Base-by-base conservation (phyloP, 2,329 filamentous ascomycete genomes). In the Alternaria hordeiaustralica region DNA sequence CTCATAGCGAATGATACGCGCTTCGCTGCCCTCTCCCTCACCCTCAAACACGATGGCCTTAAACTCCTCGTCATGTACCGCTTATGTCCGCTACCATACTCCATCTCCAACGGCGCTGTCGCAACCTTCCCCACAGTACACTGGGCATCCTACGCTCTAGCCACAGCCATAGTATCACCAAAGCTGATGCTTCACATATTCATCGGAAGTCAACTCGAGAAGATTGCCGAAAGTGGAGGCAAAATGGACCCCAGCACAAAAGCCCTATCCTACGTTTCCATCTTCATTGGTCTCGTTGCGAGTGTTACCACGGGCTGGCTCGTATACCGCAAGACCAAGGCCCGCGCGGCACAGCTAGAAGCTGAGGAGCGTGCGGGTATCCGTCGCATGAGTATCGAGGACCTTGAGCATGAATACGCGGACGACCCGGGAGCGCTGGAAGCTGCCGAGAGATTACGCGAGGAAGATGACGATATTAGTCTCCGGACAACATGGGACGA, bases 101-200 rank as follows among this genome's bases (percentile, higher is more conserved):
- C 92, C 56, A 84, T 98, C 70, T 94, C 92, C 76, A 99, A 99
- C 77, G 96, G 94, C 55, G 97, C 97, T 64, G 88, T 99, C 59
- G 93, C 93, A 28, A 98, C 96, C 1, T 94, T 99, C 65, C 94
- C 94, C 3, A 97, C 92, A 30, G 92, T 99, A 33, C 87, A 90
- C 23, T 92, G 92, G 44, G 79, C 86, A 64, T 87, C 87, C 50
- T 98, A 96, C 82, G 90, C 90, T 30, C 78, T 94, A 49, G 95
- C 96, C 6, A 98, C 95, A 0, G 90, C 92, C 3, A 83, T 95
- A 15, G 90, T 94, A 11, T 89, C 87, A 13, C 96, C 96, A 7
- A 99, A 98, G 76, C 85, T 99, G 18, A 85, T 98, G 63, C 89
- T 99, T 55, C 93, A 97, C 77, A 89, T 97, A 71, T 99, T 97